Base-by-base conservation (phyloP, 208 protist genomes). In the Wallacemonas sp. region DNA sequence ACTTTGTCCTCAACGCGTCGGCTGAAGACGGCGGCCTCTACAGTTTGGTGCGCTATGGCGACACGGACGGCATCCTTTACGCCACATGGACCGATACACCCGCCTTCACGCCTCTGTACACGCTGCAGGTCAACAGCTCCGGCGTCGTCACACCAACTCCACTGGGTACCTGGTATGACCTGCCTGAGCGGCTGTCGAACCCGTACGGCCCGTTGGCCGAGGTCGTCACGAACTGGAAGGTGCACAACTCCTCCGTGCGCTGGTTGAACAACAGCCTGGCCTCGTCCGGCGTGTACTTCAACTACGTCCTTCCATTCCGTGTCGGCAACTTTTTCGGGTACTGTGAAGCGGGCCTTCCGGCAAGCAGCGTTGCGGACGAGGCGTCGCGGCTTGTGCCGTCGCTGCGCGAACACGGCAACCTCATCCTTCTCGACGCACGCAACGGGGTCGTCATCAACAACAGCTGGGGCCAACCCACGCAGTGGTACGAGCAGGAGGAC, bases 241-340 rank as follows among this genome's bases (percentile, higher is more conserved):
- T 62, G 26, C 61, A 83, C 57, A 32, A 44, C 39, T 63, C 60
- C 1, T 55, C 54, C 38, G 72, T 44, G 24, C 76, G 71, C 38
- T 81, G 76, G 76, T 71, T 81, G 26, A 46, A 34, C 23, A 49
- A 63, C n/a, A 58, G 52, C 38, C 61, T 71, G 43, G 69, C 64
- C 16, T 70, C 65, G 1, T 61, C 72, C 19, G 72, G 73, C 46
- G 38, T 70, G 39, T 90, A 86, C 74, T 90, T 90, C 74, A 83
- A 83, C 61, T 90, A 81, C 54, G 80, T 86, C 26, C 79, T 90
- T 39, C 83, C 83, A n/a, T 90, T 90, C 63, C 60, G 48, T 23
- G 69, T 90, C n/a, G 60, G 81, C 56, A 65, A 65, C 27, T 27
- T 30, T 36, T 64, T 73, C 60, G 83, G 83, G 46, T 77, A 64